A percentile compares a stretch with the other conserved stretches of the same genome.
Evolutionary conservation across 2,329 filamentous ascomycete genomes (phyloP).

Genomic region (Cercospora zeae-maydis): DNA sequence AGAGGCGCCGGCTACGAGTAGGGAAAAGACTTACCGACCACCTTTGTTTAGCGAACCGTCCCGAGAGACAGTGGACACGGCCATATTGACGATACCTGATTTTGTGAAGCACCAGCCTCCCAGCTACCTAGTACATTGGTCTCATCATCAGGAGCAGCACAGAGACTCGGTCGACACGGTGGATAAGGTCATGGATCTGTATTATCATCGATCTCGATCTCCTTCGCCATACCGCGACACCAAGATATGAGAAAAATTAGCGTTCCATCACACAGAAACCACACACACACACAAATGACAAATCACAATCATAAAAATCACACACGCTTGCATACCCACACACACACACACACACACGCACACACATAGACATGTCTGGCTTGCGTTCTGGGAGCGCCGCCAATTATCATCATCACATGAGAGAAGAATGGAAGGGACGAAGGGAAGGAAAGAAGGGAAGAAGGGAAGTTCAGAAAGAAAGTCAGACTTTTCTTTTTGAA

Average conservation of each 20-base stretch:
- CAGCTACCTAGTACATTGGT: slow-evolving; percentile 3
- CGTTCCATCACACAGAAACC: background rate
- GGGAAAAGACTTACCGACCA: slow-evolving; percentile 11
- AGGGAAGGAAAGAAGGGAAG: too few relatives aligned
- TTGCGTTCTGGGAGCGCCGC: too few relatives aligned
- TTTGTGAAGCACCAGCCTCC: slow-evolving; percentile 7
- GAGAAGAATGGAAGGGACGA: too few relatives aligned
- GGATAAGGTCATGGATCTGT: slow-evolving; percentile 20
- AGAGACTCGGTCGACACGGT: slow-evolving; percentile 17
- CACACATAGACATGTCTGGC: too few relatives aligned
- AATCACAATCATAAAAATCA: too few relatives aligned
- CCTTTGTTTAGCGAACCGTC: slow-evolving; percentile 19
- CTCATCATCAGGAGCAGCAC: slow-evolving; percentile 2
- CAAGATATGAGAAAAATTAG: background rate
- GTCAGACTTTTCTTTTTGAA: too few relatives aligned
- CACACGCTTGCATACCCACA: background rate
- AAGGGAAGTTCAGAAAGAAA: too few relatives aligned
- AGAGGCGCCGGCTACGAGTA: slow-evolving; percentile 63
- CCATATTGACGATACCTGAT: slow-evolving; percentile 22
- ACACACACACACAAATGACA: too few relatives aligned
- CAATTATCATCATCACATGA: too few relatives aligned
- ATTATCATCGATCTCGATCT: slow-evolving; percentile 12
- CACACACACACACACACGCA: background rate
- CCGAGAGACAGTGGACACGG: slow-evolving; percentile 22
- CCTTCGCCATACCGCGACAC: background rate